Conservation (phyloP, 2,329 filamentous ascomycete genomes). For the Fusarium sp. region DNA sequence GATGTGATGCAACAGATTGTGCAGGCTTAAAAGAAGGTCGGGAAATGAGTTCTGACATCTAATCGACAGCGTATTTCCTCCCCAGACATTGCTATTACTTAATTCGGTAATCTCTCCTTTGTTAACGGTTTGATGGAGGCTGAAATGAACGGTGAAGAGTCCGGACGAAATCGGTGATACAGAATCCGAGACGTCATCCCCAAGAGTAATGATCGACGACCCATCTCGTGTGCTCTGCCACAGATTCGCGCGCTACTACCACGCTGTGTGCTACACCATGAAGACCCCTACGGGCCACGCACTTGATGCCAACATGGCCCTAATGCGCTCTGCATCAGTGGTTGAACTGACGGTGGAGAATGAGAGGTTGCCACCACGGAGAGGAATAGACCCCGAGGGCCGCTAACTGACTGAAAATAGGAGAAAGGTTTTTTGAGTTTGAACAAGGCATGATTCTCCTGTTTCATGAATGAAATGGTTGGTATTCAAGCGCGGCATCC, state of each 20-base stretch:
- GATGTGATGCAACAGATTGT: conserved; percentile 16
- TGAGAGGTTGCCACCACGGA: conserved; percentile 5
- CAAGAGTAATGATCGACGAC: conserved; percentile 17
- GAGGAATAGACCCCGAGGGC: neutral
- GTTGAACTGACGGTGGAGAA: conserved; percentile 14
- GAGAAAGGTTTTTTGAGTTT: neutral
- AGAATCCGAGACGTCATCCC: neutral
- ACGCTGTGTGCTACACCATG: conserved; percentile 1
- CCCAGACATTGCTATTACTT: neutral
- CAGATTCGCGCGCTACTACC: conserved; percentile 17
- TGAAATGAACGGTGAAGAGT: neutral
- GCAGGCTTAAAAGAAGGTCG: conserved; percentile 4
- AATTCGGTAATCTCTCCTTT: neutral
- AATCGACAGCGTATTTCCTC: neutral
- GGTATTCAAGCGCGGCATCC: neutral
- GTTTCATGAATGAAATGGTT: conserved; percentile 17
- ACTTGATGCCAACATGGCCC: conserved; percentile 13
- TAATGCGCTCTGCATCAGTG: conserved; percentile 11
- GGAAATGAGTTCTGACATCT: conserved; percentile 26
- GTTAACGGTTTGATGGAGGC: neutral
- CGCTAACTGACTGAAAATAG: neutral
- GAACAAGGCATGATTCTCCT: conserved; percentile 11
- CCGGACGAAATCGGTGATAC: conserved; percentile 1
- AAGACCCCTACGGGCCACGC: neutral
- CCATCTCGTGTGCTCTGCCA: neutral